Conservation (phyloP, 2,329 filamentous ascomycete species). For the Alternaria longipes region DNA sequence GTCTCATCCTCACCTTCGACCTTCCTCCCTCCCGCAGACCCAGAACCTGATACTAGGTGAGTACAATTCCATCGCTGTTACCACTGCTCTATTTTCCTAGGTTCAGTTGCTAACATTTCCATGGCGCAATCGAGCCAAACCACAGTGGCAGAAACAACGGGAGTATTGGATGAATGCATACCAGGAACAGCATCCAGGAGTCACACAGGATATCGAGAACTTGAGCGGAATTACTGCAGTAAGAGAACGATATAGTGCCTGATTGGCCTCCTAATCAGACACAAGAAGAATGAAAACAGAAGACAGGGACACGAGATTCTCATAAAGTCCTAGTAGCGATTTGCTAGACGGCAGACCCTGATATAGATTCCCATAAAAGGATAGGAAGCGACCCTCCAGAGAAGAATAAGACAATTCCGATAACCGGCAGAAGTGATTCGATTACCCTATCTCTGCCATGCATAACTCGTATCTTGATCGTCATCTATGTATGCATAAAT, state of each 20-base stretch:
- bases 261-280: background rate
- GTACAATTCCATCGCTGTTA: background rate
- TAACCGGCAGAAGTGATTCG: background rate
- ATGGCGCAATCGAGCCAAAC: constrained; percentile 15
- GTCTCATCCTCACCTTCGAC: background rate
- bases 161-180: constrained; percentile 31
- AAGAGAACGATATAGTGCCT: constrained; percentile 23
- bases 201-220: constrained; percentile 23
- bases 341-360: background rate
- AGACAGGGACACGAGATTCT: background rate
- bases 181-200: constrained; percentile 26
- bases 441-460: background rate
- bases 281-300: background rate
- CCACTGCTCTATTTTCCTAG: background rate
- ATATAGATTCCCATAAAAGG: background rate
- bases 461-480: constrained; percentile 3
- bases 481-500: constrained; percentile 14
- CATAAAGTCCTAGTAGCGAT: background rate
- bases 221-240: constrained; percentile 31
- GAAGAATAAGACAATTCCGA: background rate
- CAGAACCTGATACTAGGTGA: background rate
- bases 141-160: constrained; percentile 22
- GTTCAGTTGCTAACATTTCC: background rate
- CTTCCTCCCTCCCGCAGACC: background rate
- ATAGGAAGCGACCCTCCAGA: background rate